phyloP scores from a whole-genome alignment of 305 asterid genomes.

The Fraxinus xanthoxyloides region DNA sequence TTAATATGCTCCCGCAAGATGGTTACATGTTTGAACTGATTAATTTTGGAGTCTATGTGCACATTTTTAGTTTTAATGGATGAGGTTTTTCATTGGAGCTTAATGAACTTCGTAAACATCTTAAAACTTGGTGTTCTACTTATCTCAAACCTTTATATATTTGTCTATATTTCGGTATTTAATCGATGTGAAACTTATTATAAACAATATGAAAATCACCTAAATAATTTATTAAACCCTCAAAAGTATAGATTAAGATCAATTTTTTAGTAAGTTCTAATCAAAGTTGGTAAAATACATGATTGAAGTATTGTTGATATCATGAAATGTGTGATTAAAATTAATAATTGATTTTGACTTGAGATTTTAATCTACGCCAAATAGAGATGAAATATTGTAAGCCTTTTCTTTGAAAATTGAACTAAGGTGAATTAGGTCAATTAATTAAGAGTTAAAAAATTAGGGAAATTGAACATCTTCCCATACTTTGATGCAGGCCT shows the following conservation, averaged over 20 bases:
- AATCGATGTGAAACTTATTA: neutral
- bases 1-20: neutral
- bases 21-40: neutral
- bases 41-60: neutral
- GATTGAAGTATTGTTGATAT: neutral
- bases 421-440: neutral
- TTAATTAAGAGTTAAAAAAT: constrained; percentile 8
- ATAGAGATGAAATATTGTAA: neutral
- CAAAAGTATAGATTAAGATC: too few species aligned
- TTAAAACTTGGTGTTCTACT: neutral
- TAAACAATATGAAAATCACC: neutral
- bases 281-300: too few species aligned
- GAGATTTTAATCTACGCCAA: neutral
- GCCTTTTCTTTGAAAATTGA: neutral
- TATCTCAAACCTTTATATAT: too few species aligned
- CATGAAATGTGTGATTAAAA: too few species aligned
- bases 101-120: neutral
- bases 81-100: neutral
- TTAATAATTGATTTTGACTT: too few species aligned
- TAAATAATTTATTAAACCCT: too few species aligned
- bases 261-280: too few species aligned
- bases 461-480: constrained; percentile 19
- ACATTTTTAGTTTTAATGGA: neutral
- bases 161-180: too few species aligned
- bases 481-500: constrained; percentile 55